Conservation (phyloP, 139 green algal species). For the Chlamydomonas sphaeroides region DNA sequence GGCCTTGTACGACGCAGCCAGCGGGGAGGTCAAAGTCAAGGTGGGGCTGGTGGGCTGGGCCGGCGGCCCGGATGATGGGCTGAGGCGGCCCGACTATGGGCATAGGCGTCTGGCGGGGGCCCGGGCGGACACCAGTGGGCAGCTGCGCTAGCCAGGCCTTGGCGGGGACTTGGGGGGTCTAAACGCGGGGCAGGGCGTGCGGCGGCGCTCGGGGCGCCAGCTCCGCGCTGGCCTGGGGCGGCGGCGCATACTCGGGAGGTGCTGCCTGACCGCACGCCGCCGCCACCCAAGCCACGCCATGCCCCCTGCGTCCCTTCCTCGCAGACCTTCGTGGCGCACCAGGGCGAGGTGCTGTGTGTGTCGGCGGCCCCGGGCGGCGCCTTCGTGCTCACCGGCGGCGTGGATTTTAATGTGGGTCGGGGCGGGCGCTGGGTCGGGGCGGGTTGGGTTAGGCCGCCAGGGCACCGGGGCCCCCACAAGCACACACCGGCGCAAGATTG, state of each 20-base stretch:
- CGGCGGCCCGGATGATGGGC: neutral
- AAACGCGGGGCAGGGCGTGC: neutral
- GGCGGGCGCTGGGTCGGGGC: neutral
- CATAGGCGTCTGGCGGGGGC: too few species aligned
- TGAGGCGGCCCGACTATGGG: neutral
- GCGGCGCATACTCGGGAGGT: neutral
- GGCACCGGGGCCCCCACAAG: too few species aligned
- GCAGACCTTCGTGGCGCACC: conserved; percentile 61
- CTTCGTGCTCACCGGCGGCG: conserved; percentile 56
- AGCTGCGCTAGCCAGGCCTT: neutral
- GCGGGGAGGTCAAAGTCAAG: conserved; percentile 27
- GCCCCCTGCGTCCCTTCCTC: neutral
- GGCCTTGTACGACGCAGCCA: conserved; percentile 48
- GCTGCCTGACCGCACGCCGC: neutral
- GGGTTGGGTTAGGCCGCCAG: too few species aligned
- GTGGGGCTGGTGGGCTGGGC: neutral
- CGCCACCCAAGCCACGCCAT: neutral
- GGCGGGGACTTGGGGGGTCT: neutral
- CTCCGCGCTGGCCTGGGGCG: neutral
- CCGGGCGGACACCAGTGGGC: too few species aligned
- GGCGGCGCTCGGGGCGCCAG: too few species aligned
- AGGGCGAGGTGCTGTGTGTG: conserved; percentile 64
- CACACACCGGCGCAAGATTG: too few species aligned
- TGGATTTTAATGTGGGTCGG: conserved; percentile 60
- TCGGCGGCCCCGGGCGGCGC: conserved; percentile 3